Evolutionary conservation across 2,329 filamentous ascomycete species (phyloP).

Genomic region (Colletotrichum magnum): DNA sequence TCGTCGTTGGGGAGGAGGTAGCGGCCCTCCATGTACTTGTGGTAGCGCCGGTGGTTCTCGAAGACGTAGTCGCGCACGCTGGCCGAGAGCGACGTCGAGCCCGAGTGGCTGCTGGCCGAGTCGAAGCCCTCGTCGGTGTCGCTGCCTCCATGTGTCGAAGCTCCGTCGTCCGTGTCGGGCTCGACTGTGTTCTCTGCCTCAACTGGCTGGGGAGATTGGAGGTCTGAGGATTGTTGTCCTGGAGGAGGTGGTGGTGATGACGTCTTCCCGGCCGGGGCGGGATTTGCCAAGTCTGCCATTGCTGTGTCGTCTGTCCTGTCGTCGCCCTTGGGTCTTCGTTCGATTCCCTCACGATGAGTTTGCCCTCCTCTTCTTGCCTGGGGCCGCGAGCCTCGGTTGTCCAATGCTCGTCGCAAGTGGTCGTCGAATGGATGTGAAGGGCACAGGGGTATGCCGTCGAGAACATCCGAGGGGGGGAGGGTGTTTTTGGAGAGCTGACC

Average conservation of each 20-base stretch:
- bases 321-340: background rate
- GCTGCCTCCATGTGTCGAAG: background rate
- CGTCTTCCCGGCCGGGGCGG: background rate
- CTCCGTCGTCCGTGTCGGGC: conserved; percentile 27
- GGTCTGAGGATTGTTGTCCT: background rate
- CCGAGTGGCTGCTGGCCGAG: conserved; percentile 23
- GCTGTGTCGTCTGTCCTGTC: background rate
- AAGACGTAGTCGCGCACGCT: conserved; percentile 45
- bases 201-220: background rate
- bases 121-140: conserved; percentile 33
- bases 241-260: background rate
- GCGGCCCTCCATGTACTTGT: conserved; percentile 57
- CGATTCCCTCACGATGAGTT: background rate
- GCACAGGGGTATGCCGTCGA: conserved; percentile 1
- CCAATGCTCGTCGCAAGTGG: background rate
- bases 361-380: background rate
- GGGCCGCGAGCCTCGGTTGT: background rate
- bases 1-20: conserved; percentile 58
- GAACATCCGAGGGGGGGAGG: too few species aligned
- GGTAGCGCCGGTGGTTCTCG: conserved; percentile 57
- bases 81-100: conserved; percentile 30
- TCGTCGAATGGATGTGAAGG: background rate
- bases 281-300: conserved; percentile 11
- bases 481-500: too few species aligned
- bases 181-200: conserved; percentile 32